Evolutionary conservation across 345 rosid genomes (phyloP), one percentile per base, ranked within the genome.

Genomic region (Nasturtium officinale): DNA sequence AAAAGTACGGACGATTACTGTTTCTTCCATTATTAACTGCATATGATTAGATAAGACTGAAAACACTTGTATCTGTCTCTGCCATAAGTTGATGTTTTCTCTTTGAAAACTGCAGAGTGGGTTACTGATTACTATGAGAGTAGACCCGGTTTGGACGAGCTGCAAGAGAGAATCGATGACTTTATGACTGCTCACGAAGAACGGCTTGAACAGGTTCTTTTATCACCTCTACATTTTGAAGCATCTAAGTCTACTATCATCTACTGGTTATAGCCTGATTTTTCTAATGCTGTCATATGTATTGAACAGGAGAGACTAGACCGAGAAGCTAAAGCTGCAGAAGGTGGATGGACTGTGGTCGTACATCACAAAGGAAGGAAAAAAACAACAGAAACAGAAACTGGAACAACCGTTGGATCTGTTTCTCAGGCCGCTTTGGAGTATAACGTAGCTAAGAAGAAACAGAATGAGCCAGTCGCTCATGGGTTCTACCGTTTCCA

Each of bases 281-380:
- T 15, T 10, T 28, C 20, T 55, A 33, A 50, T 71, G 25, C 17
- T 29, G 18, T 29, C 7, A 13, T 55, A 18, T 65, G 50, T 40
- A 1, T 61, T 52, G 61, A 25, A 65, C 85, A 95, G 98, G 96
- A 86, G 87, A 85, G 79, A 68, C 82, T 84, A 81, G 90, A 83
- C 35, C 85, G 80, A 77, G 98, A 90, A 86, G 94, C 91, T 70
- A 89, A 70, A 65, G 90, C 86, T 59, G 89, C 92, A 33, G 98
- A 90, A 76, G 99, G 91, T 52, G 99, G 98, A 32, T 95, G 98
- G 99, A 92, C 96, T 33, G 98, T 92, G 69, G 99, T 92, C 5
- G 83, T 76, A 21, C 99, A 91, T 78, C 96, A 88, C 60, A 95
- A 89, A 83, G 98, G 99, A 77, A 90, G 98, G 86, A 95, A 95